These are phyloP conservation scores for Leptographium radiaticola DNA, from an alignment of 2,329 filamentous ascomycete genomes.

Conservation along the genomic window DNA sequence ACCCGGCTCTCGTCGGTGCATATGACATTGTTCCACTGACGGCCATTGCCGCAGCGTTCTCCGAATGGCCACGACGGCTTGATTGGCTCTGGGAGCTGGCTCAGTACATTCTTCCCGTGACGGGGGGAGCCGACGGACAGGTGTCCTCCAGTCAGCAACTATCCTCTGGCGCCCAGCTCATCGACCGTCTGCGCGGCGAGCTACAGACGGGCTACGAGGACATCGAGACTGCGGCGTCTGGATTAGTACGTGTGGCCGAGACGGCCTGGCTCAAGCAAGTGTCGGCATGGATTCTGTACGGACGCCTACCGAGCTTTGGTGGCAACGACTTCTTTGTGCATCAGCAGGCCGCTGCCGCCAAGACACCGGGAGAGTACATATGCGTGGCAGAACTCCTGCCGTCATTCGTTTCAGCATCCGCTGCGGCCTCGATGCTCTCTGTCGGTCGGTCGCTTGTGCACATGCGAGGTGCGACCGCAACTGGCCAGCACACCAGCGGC, in stretches of 20 bases:
- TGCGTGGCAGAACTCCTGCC: conserved; percentile 53
- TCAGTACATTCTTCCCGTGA: conserved; percentile 46
- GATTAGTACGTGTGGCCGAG: conserved; percentile 67
- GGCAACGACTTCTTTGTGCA: conserved; percentile 79
- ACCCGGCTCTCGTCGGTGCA: conserved; percentile 71
- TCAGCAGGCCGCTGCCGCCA: conserved; percentile 11
- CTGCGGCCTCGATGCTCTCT: conserved; percentile 76
- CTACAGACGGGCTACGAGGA: conserved; percentile 81
- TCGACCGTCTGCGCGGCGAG: conserved; percentile 63
- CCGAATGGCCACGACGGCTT: conserved; percentile 72
- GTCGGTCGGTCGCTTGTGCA: conserved; percentile 83
- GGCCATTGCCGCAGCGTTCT: conserved; percentile 69
- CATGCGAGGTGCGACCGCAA: conserved; percentile 34
- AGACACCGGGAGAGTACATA: conserved; percentile 36
- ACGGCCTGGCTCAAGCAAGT: conserved; percentile 84
- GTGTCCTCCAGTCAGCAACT: conserved; percentile 13
- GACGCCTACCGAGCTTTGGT: conserved; percentile 65
- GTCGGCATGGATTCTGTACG: conserved; percentile 83
- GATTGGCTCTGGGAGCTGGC: conserved; percentile 73
- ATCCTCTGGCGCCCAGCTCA: conserved; percentile 59
- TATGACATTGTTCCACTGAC: conserved; percentile 91
- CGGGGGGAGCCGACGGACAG: conserved; percentile 10
- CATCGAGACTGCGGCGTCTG: conserved; percentile 62
- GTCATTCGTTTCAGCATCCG: conserved; percentile 60
- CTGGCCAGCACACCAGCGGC: neutral